A percentile compares a stretch with the other conserved stretches of the same genome.
Evolutionary conservation across 371 early-diverging fungal genomes (phyloP).

Genomic region (Vairimorpha necatrix): DNA sequence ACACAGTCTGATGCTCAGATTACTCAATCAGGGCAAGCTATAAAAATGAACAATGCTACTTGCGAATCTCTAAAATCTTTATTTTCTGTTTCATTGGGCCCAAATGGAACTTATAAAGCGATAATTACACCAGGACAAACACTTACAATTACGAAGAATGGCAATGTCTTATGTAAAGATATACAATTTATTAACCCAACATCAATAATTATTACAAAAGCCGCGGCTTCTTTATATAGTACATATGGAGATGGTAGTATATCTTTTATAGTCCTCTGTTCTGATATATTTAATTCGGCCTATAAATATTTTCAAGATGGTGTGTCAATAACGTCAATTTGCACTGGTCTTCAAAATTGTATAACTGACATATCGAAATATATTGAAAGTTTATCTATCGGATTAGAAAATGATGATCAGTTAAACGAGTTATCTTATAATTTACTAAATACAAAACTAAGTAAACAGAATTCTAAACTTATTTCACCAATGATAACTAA

Average conservation of each 20-base stretch:
- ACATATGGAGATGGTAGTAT: constrained; percentile 97
- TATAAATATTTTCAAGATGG: constrained; percentile 90
- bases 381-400: constrained; percentile 74
- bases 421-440: constrained; percentile 83
- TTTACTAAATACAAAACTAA: constrained; percentile 87
- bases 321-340: constrained; percentile 83
- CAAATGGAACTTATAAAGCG: constrained; percentile 97
- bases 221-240: constrained; percentile 93
- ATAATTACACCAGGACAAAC: constrained; percentile 72
- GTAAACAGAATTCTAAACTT: constrained; percentile 75
- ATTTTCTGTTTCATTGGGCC: constrained; percentile 88
- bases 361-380: constrained; percentile 70
- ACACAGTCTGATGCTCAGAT: constrained; percentile 63
- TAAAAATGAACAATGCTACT: constrained; percentile 87
- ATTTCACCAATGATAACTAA: constrained; percentile 89
- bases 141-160: constrained; percentile 65
- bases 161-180: constrained; percentile 68
- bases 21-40: constrained; percentile 77
- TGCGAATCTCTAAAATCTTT: constrained; percentile 88
- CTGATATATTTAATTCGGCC: constrained; percentile 88
- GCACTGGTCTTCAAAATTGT: constrained; percentile 87
- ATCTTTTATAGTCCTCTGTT: constrained; percentile 84
- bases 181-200: constrained; percentile 99
- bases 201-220: constrained; percentile 94
- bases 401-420: constrained; percentile 74